phyloP scores from a whole-genome alignment of 2,329 filamentous ascomycete genomes.

The Aureobasidium uvarum region DNA sequence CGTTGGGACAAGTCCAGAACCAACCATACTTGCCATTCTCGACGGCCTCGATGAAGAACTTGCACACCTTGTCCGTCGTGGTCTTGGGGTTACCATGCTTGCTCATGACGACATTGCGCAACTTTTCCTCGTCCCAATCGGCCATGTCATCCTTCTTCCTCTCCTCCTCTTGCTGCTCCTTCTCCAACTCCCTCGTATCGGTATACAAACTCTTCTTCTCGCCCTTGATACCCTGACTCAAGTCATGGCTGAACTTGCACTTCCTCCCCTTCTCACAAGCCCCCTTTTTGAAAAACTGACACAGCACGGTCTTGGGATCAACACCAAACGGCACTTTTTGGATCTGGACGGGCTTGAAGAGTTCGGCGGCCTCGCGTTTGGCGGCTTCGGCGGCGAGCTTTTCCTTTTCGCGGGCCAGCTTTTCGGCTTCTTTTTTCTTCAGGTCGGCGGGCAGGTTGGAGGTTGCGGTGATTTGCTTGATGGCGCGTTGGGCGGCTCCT shows the following conservation, averaged over 20 bases:
- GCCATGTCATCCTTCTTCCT: slow-evolving; percentile 93
- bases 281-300: slow-evolving; percentile 96
- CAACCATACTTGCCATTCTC: slow-evolving; percentile 99
- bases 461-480: slow-evolving; percentile 76
- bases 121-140: slow-evolving; percentile 96
- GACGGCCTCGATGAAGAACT: slow-evolving; percentile 94
- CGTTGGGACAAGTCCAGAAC: slow-evolving; percentile 98
- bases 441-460: slow-evolving; percentile 79
- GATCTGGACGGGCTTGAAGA: slow-evolving; percentile 91
- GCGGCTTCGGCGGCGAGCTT: slow-evolving; percentile 88
- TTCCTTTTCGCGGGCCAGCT: slow-evolving; percentile 70
- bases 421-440: slow-evolving; percentile 72
- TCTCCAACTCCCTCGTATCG: slow-evolving; percentile 72
- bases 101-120: slow-evolving; percentile 83
- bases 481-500: slow-evolving; percentile 81
- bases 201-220: slow-evolving; percentile 91
- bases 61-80: slow-evolving; percentile 98
- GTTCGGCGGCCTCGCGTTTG: slow-evolving; percentile 71
- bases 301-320: slow-evolving; percentile 95
- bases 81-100: slow-evolving; percentile 98
- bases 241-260: slow-evolving; percentile 97
- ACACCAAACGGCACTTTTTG: slow-evolving; percentile 98
- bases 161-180: slow-evolving; percentile 62
- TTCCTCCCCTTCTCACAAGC: slow-evolving; percentile 94
- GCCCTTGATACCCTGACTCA: slow-evolving; percentile 83